Base-by-base conservation (phyloP, 768 basidiomycete species). In the Mycena maculata region DNA sequence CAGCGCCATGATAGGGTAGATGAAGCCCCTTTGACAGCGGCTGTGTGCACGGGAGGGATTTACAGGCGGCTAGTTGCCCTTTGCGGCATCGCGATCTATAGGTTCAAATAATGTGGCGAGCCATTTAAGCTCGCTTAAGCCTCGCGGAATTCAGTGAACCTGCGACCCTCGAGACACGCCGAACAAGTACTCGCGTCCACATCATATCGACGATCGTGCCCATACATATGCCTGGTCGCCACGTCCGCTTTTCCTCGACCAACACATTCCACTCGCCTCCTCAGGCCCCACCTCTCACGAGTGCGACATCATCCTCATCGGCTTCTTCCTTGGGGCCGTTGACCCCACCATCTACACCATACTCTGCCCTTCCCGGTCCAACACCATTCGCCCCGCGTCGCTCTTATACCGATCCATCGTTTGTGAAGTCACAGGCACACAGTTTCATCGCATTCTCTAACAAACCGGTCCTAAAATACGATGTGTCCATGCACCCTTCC, bases 261-360 rank as follows among this genome's bases (percentile, higher is more conserved):
- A 55, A 60, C 59, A 60, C 36, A 15, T 66, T 66, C 50, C 58
- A 66, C 36, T 66, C 65, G 36, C 57, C 64, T 0, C 56, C 64
- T n/a, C n/a, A n/a, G n/a, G n/a, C n/a, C n/a, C n/a, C n/a, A 3
- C 45, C 64, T 1, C 64, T 54, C 15, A 38, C 44, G 20, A 45
- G 41, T 11, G 23, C 67, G 12, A 31, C 39, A 12, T 25, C 36
- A 41, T 68, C 62, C 16, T 68, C 62, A 4, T 9, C 42, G 6
- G 38, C 27, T 8, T 57, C 67, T 9, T 63, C 57, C 1, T 16
- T 20, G 8, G 57, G 50, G 4, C 50, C 53, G 1, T 31, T 39
- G 25, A 63, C 61, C 11, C 61, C 61, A 18, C 63, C 56, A 2
- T 4, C 55, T 7, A 1, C n/a, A 0, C 20, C 45, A 1, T 39